phyloP scores from a whole-genome alignment of 2,329 filamentous ascomycete species.

The Apiospora koreana region DNA sequence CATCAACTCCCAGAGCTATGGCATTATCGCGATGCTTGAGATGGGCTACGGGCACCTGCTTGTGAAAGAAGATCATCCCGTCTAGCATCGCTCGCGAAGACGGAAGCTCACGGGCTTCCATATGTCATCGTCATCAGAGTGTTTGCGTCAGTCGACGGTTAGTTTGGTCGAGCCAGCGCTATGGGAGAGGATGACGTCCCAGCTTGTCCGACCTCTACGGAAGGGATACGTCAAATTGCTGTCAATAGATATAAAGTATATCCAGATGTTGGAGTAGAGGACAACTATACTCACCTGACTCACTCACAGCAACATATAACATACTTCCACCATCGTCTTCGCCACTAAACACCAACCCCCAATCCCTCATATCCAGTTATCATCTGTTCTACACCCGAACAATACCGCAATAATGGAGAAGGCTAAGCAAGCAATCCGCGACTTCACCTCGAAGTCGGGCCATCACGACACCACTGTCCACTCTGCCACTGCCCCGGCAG shows the following conservation, averaged over 20 bases:
- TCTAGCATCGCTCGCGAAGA: neutral
- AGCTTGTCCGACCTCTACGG: neutral
- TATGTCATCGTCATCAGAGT: neutral
- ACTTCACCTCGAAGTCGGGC: slow-evolving; percentile 62
- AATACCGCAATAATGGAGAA: slow-evolving; percentile 55
- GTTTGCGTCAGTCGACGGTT: neutral
- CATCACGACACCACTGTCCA: slow-evolving; percentile 72
- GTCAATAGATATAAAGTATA: neutral
- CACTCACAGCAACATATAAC: neutral
- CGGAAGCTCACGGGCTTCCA: neutral
- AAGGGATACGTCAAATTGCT: neutral
- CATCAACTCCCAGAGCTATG: neutral
- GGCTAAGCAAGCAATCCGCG: slow-evolving; percentile 61
- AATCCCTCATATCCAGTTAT: slow-evolving; percentile 12
- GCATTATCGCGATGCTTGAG: too few relatives aligned
- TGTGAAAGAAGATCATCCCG: neutral
- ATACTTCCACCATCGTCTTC: neutral
- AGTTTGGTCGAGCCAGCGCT: neutral
- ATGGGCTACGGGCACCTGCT: neutral
- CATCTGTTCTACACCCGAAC: neutral
- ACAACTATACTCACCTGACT: neutral
- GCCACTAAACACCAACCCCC: neutral
- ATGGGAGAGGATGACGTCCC: neutral
- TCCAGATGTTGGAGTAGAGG: neutral
- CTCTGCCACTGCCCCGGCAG: slow-evolving; percentile 53